Percentiles rank a stretch among this genome's conserved stretches.
phyloP scores from a whole-genome alignment of 768 basidiomycete genomes.

The Vararia minispora region DNA sequence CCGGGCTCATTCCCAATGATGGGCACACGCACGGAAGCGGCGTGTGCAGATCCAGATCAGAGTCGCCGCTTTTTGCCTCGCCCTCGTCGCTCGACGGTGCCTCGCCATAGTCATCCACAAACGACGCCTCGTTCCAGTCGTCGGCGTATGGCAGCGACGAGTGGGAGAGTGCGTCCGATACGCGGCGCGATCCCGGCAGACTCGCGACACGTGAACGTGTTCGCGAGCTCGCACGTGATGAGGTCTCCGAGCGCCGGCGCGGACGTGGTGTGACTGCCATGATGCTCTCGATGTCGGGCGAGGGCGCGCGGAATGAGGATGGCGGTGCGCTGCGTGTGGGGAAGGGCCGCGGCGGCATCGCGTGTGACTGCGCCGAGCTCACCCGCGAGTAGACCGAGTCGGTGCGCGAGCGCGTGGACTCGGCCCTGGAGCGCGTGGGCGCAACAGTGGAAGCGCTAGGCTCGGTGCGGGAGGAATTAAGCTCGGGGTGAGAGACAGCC shows the following conservation, averaged over 20 bases:
- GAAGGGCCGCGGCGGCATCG: neutral
- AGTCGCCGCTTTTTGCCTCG: conserved; percentile 18
- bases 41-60: conserved; percentile 28
- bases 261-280: conserved; percentile 23
- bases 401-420: too few species aligned
- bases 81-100: conserved; percentile 15
- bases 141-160: conserved; percentile 10
- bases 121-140: conserved; percentile 19
- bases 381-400: neutral
- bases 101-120: conserved; percentile 20
- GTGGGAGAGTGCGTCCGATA: conserved; percentile 10
- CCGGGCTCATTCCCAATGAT: neutral
- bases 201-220: conserved; percentile 14
- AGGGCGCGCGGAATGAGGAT: conserved; percentile 12
- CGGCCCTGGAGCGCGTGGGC: neutral
- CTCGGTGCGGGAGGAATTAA: neutral
- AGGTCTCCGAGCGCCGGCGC: conserved; percentile 16
- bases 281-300: conserved; percentile 23
- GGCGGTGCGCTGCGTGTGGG: neutral
- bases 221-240: conserved; percentile 14
- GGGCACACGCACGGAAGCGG: conserved; percentile 24
- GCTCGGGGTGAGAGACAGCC: conserved; percentile 1
- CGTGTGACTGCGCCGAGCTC: conserved; percentile 2
- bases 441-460: conserved; percentile 1
- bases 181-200: conserved; percentile 11